Base-by-base conservation (phyloP, 2,329 filamentous ascomycete species). In the Parasarocladium wereldwijsianum region DNA sequence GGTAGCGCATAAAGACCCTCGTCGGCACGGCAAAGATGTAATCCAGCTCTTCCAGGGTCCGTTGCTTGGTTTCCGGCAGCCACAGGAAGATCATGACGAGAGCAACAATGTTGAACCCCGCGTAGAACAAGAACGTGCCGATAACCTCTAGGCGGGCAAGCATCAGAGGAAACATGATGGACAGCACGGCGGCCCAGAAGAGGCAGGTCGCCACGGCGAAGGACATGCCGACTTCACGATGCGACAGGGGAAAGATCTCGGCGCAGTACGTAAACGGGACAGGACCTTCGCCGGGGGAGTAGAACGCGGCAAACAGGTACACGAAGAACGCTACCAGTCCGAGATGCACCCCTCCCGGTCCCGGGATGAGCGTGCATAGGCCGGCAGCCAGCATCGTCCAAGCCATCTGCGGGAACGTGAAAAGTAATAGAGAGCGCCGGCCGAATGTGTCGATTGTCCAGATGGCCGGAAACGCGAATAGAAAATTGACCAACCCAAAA, bases 141-240 rank as follows among this genome's bases (percentile, higher is more conserved):
- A 60, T 43, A 2, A 61, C 55, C 3, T 52, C 49, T 1, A 66
- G 37, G 8, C 45, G 41, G 3, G 47, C 46, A 9, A 75, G 49
- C 51, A 76, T 63, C 26, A 65, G 55, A 2, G 71, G 72, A 42
- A 75, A 73, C 0, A 70, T 76, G 30, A 80, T 66, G n/a, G 66
- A 64, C 26, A 75, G 52, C 0, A 79, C 64, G 0, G 66, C 59
- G 0, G 68, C 69, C 62, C 63, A 70, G 42, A 64, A 64, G 6
- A 76, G 56, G 37, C 71, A 76, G 1, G 71, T 78, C 2, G 75
- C 70, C 7, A 80, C 75, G 6, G 73, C 68, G 51, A 66, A 79
- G 0, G 64, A 66, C 76, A 82, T 81, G 33, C 76, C 76, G 15
- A 80, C 62, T 44, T 81, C 76, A 42, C 76, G 64, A 45, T 81